Evolutionary conservation across 768 basidiomycete genomes (phyloP).

Genomic region (Russula griseocarnosa): DNA sequence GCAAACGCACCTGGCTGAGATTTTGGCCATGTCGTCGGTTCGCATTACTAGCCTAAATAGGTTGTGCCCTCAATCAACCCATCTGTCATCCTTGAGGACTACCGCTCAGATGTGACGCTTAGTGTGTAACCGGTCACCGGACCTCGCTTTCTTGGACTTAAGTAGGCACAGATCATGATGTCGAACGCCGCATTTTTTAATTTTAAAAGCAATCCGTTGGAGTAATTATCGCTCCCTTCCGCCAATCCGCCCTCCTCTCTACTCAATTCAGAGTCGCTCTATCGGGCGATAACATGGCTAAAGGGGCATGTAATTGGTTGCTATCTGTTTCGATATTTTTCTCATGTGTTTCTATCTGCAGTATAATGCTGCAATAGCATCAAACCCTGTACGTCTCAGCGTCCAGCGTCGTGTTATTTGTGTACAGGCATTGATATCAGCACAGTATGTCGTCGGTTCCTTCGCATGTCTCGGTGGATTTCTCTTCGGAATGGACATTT

Average conservation of each 20-base stretch:
- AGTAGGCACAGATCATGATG: not conserved
- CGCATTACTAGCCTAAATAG: too few species aligned
- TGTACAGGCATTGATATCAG: not conserved
- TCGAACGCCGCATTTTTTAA: not conserved
- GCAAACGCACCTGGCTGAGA: too few species aligned
- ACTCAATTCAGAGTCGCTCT: too few species aligned
- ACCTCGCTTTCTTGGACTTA: not conserved
- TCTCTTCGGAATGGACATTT: constrained; percentile 77
- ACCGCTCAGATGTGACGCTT: not conserved
- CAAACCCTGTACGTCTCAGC: constrained; percentile 47
- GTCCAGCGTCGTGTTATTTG: not conserved
- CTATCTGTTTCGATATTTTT: not conserved
- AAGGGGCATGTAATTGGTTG: constrained; percentile 30
- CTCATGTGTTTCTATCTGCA: constrained; percentile 28
- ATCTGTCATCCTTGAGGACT: not conserved
- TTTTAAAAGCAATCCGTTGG: not conserved
- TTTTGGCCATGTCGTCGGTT: too few species aligned
- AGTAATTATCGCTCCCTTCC: not conserved
- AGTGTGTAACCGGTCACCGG: not conserved
- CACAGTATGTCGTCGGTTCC: constrained; percentile 71
- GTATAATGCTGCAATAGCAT: constrained; percentile 55
- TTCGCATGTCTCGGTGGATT: constrained; percentile 81
- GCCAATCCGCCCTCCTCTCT: not conserved
- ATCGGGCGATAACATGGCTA: constrained; percentile 30
- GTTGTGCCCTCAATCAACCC: not conserved